phyloP scores from a whole-genome alignment of 305 asterid genomes.

The Solanum hybrid region DNA sequence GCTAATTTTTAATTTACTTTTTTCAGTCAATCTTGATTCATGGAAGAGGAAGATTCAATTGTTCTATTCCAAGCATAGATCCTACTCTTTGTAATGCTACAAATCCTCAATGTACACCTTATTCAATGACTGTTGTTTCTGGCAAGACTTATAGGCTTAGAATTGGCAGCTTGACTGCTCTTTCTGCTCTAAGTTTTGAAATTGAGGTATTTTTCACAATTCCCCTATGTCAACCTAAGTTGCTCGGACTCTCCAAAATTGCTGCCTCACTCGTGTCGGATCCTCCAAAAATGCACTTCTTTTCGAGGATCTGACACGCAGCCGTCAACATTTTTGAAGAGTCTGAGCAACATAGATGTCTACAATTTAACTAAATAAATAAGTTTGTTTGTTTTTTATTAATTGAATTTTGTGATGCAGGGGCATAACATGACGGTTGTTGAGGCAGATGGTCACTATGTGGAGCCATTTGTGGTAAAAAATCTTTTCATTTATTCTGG shows the following conservation, averaged over 20 bases:
- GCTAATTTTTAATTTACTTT: neutral
- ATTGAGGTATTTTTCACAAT: constrained; percentile 35
- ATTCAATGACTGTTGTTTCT: constrained; percentile 45
- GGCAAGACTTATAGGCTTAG: constrained; percentile 70
- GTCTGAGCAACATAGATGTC: neutral
- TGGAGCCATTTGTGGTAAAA: constrained; percentile 66
- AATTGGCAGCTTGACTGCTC: constrained; percentile 65
- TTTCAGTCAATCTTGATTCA: constrained; percentile 67
- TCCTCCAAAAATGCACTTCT: neutral
- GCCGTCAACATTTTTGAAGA: neutral
- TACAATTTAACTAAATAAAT: neutral
- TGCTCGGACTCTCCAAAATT: neutral
- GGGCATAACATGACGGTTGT: constrained; percentile 86
- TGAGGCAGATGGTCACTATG: constrained; percentile 83
- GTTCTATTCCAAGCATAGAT: constrained; percentile 39
- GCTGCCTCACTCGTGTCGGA: no score
- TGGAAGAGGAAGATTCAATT: constrained; percentile 65
- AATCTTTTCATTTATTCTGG: constrained; percentile 76
- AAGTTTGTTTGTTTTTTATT: neutral
- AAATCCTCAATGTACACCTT: constrained; percentile 55
- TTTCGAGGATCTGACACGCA: neutral
- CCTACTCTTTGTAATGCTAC: constrained; percentile 46
- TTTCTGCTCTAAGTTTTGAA: constrained; percentile 69
- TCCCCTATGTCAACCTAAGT: neutral
- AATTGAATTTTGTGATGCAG: constrained; percentile 1